Evolutionary conservation across 2,329 filamentous ascomycete species (phyloP), one percentile per base, ranked within the genome.

Genomic region (Leptographium galeiforme): DNA sequence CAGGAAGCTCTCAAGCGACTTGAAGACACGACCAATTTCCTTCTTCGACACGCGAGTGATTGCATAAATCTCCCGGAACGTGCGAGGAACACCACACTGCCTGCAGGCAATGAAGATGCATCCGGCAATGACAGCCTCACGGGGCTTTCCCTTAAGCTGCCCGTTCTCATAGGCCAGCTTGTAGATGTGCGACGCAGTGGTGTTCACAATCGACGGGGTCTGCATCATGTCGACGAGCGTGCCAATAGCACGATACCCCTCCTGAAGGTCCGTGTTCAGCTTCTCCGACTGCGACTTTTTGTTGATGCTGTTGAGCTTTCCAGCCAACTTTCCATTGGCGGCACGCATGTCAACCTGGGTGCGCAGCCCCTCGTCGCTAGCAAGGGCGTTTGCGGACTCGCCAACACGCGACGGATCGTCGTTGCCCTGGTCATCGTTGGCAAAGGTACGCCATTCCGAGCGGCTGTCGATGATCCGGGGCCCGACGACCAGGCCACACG

Each of bases 341-440:
- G 56, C 58, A 19, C 59, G 58, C 54, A 58, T 62, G 51, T 62
- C 60, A 10, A 62, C 58, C 54, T 59, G 58, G 14, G 60, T 62
- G 33, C 58, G 58, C 51, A 61, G 52, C 11, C 59, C 59, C 49
- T 61, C 59, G 57, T 61, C 58, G 25, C 48, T 55, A 16, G 58
- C 52, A 45, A 98, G 82, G 52, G 88, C 85, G 64, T 97, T 96
- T 56, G 85, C 84, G 7, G 86, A 87, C 62, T 97, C 93, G 73
- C 93, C 93, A 59, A 98, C 91, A 89, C 93, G 93, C 55, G 89
- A 96, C 6, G 94, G 93, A 61, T 98, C 93, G 62, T 97, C 94
- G 64, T 87, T 90, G 63, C 88, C 89, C 68, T 95, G 89, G 66
- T 98, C 94, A 64, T 98, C 93, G 66, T 97, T 97, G 65, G 90